Evolutionary conservation across 2,329 filamentous ascomycete species (phyloP).

Genomic region (Ophiostoma novo-ulmi): DNA sequence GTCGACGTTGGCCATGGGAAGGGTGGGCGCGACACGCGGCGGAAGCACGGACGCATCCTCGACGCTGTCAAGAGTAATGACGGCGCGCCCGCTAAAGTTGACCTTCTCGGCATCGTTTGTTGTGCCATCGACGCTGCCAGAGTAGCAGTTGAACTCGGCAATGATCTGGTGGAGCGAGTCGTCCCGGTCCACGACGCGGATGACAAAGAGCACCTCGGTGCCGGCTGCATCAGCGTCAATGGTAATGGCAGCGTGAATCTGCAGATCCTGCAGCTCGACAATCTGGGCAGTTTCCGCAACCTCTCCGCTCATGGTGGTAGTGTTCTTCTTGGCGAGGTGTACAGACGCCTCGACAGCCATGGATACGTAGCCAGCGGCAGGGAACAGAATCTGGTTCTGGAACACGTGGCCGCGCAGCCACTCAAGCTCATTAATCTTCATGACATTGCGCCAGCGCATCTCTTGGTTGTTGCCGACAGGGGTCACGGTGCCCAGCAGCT

Average conservation of each 20-base stretch:
- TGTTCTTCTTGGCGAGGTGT: slow-evolving; percentile 28
- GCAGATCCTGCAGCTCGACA: slow-evolving; percentile 24
- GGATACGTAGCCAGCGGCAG: slow-evolving; percentile 41
- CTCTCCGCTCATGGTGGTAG: not conserved
- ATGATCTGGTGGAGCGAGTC: not conserved
- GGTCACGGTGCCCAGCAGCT: slow-evolving; percentile 35
- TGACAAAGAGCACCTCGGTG: slow-evolving; percentile 24
- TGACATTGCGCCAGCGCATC: slow-evolving; percentile 38
- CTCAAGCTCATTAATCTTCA: slow-evolving; percentile 37
- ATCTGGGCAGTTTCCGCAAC: slow-evolving; percentile 10
- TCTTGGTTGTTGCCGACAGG: slow-evolving; percentile 35
- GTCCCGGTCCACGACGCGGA: slow-evolving; percentile 15
- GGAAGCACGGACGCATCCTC: slow-evolving; percentile 14
- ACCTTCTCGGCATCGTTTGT: slow-evolving; percentile 22
- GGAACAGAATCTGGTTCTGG: slow-evolving; percentile 45
- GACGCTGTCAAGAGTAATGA: slow-evolving; percentile 16
- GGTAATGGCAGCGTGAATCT: slow-evolving; percentile 24
- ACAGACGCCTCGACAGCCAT: slow-evolving; percentile 37
- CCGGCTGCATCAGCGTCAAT: slow-evolving; percentile 23
- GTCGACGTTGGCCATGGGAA: slow-evolving; percentile 24
- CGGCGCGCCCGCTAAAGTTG: slow-evolving; percentile 23
- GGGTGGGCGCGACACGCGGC: slow-evolving; percentile 17
- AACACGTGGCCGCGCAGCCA: slow-evolving; percentile 48
- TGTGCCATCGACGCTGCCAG: slow-evolving; percentile 23
- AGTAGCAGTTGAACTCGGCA: slow-evolving; percentile 24